Evolutionary conservation across 2,329 filamentous ascomycete genomes (phyloP), one percentile per base, ranked within the genome.

Genomic region (Ceratocystis variospora): DNA sequence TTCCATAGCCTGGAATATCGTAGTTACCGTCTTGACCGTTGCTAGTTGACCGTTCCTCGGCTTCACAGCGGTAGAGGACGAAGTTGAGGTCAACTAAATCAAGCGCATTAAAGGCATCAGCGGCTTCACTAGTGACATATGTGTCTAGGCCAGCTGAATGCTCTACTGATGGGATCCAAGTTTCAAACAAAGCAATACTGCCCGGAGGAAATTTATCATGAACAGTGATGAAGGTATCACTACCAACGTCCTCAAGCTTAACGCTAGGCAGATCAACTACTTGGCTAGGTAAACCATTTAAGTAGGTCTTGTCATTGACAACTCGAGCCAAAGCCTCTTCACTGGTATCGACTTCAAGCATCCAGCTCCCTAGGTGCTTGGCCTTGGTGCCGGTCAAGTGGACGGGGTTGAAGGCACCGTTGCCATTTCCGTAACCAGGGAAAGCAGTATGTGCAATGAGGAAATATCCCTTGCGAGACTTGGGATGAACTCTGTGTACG

Each of bases 371-470:
- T 37, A 99, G 79, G 69, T 91, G 85, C 69, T 89, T 89, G 17
- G 87, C 94, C 72, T 88, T 89, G 5, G 93, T 96, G 7, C 93
- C 92, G 17, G 83, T 83, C 53, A 99, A 83, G 70, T 87, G 84
- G 8, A 96, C 89, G 0, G 93, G 85, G 62, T 82, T 87, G 72
- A 97, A 87, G 3, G 85, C 83, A 19, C 88, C 90, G 71, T 94
- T 92, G 1, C 89, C 89, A 70, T 89, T 89, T 25, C 90, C 89
- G 71, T 92, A 93, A 1, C 91, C 92, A 0, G 92, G 90, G 76
- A 93, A 99, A 0, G 95, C 94, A 3, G 94, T 97, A 72, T 97
- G 94, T 0, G 95, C 93, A 71, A 99, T 92, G 61, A 97, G 79
- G 76, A 97, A 96, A 75, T 96, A 93, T 0, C 94, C 94, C 74